Percentiles rank a stretch among this genome's conserved stretches.
phyloP scores from a whole-genome alignment of 106 monocot species.

The Narthecium ossifragum region DNA sequence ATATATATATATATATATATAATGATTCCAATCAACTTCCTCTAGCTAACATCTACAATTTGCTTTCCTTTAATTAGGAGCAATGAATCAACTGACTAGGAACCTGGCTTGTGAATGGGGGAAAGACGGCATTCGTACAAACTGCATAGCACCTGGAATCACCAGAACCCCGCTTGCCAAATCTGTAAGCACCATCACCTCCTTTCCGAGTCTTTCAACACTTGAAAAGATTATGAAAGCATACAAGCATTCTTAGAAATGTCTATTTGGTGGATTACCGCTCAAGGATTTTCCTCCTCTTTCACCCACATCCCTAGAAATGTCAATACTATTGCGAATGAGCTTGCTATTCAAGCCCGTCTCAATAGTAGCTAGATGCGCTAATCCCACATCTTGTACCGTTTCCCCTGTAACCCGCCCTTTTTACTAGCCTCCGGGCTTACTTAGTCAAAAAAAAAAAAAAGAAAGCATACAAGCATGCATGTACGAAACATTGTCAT shows the following conservation, averaged over 20 bases:
- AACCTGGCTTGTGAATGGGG: conserved; percentile 16
- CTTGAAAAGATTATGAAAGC: no score
- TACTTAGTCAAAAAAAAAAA: no score
- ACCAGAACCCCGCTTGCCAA: not conserved
- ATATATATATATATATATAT: conserved; percentile 5
- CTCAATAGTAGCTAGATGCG: no score
- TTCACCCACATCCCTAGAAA: not conserved
- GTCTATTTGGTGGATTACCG: not conserved
- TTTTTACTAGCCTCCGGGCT: no score
- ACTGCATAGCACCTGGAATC: not conserved
- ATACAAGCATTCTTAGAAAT: no score
- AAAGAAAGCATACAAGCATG: no score
- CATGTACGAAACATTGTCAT: not conserved
- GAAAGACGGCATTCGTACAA: conserved; percentile 6
- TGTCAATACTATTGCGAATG: no score
- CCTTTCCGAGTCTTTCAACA: no score
- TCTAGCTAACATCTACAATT: conserved; percentile 5
- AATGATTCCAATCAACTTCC: not conserved
- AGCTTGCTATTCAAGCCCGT: no score
- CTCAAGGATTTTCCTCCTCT: not conserved
- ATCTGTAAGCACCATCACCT: not conserved
- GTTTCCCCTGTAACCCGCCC: no score
- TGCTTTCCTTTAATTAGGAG: not conserved
- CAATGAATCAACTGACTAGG: conserved; percentile 4
- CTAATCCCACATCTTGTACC: no score